Conservation (phyloP, 1,284 basidiomycete genomes). For the Neonothopanus nambi region DNA sequence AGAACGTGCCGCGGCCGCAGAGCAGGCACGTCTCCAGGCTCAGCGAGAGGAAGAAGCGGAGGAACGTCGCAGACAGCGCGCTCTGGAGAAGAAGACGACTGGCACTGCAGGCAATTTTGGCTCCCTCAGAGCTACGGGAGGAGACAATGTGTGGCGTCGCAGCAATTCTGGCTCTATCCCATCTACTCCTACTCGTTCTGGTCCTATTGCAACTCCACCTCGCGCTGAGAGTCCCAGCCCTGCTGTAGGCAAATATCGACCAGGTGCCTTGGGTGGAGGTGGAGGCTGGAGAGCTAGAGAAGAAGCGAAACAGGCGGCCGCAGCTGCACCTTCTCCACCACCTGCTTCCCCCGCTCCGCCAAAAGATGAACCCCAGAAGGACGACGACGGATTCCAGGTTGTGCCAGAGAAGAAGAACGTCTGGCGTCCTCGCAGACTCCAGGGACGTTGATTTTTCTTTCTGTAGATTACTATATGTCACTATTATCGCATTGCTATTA, state of each 20-base stretch:
- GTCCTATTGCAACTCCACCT: conserved; percentile 35
- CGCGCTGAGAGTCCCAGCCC: conserved; percentile 50
- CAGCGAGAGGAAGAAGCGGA: conserved; percentile 59
- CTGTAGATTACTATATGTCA: neutral
- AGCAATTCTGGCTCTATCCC: conserved; percentile 30
- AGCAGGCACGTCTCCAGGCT: conserved; percentile 60
- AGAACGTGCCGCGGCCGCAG: conserved; percentile 62
- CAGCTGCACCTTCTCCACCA: conserved; percentile 29
- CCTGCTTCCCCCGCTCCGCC: conserved; percentile 36
- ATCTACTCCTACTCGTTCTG: conserved; percentile 33
- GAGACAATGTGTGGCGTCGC: conserved; percentile 41
- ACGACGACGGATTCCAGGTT: conserved; percentile 74
- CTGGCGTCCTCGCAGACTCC: conserved; percentile 40
- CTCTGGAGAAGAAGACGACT: conserved; percentile 27
- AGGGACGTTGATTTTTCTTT: neutral
- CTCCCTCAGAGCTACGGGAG: conserved; percentile 23
- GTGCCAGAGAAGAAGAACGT: conserved; percentile 42
- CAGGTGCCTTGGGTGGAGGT: conserved; percentile 37
- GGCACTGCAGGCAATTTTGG: conserved; percentile 21
- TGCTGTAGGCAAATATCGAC: conserved; percentile 43
- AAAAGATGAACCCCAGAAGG: conserved; percentile 46
- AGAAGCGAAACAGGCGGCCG: conserved; percentile 44
- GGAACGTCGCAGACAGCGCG: conserved; percentile 24
- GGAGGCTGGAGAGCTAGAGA: conserved; percentile 60
- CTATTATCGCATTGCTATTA: too few relatives aligned